These are phyloP conservation scores for Plasmodium yoelii DNA, from an alignment of 169 alveolate species.

Conservation along the genomic window DNA sequence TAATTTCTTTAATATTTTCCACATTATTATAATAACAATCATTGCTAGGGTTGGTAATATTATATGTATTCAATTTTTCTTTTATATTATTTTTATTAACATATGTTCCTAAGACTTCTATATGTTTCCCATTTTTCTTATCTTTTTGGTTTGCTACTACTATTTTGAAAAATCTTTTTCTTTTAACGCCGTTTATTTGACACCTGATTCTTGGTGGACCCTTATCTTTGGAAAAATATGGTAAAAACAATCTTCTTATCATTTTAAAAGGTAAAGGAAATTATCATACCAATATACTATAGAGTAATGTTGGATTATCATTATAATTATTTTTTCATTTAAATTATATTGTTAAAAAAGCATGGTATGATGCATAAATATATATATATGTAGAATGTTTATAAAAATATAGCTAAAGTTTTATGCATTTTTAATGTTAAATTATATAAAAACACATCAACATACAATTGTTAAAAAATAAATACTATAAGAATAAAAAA, in stretches of 20 bases:
- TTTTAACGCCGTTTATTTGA: conserved; percentile 86
- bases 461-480: no score
- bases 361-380: no score
- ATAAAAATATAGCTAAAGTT: no score
- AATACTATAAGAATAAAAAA: no score
- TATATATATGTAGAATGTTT: no score
- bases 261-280: conserved; percentile 18
- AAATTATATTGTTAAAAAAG: no score
- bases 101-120: conserved; percentile 88
- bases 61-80: conserved; percentile 79
- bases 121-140: conserved; percentile 91
- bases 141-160: conserved; percentile 92
- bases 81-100: conserved; percentile 81
- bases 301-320: no score
- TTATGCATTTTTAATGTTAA: no score
- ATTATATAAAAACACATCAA: no score
- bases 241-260: conserved; percentile 82
- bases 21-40: conserved; percentile 69
- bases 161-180: conserved; percentile 85
- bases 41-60: conserved; percentile 82
- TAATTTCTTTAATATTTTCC: conserved; percentile 84
- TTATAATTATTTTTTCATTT: no score
- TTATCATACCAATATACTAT: not conserved
- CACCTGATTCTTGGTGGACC: conserved; percentile 87
- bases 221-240: conserved; percentile 83